Percentiles rank a stretch among this genome's conserved stretches.
phyloP scores from a whole-genome alignment of 768 basidiomycete genomes.

The Rhizopogon vesiculosus region DNA sequence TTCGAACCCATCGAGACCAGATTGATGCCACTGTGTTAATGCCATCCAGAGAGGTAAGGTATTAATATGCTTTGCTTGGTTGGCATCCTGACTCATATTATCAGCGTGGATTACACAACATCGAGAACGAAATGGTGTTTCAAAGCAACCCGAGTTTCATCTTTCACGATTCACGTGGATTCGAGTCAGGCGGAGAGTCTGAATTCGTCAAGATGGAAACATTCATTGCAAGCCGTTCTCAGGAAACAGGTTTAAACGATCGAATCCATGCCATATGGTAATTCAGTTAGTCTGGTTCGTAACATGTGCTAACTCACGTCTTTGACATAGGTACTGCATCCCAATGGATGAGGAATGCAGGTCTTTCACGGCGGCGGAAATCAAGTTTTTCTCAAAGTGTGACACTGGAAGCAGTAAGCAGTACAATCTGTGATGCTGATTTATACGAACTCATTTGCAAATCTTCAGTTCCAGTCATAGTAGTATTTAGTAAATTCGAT shows the following conservation, averaged over 20 bases:
- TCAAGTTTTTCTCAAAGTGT: conserved; percentile 25
- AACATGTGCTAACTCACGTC: not conserved
- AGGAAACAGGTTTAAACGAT: conserved; percentile 11
- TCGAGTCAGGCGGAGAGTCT: conserved; percentile 28
- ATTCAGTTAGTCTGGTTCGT: not conserved
- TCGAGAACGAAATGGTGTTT: conserved; percentile 26
- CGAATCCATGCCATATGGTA: conserved; percentile 38
- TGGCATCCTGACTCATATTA: too few species aligned
- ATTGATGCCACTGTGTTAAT: not conserved
- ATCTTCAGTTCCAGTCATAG: conserved; percentile 32
- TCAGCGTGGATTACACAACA: conserved; percentile 27
- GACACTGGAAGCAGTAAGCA: conserved; percentile 7
- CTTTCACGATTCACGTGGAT: conserved; percentile 39
- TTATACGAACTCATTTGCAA: not conserved
- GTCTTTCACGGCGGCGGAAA: conserved; percentile 23
- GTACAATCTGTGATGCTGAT: not conserved
- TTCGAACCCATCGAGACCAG: not conserved
- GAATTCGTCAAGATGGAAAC: conserved; percentile 24
- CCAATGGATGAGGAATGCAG: conserved; percentile 19
- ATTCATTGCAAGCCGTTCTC: conserved; percentile 27
- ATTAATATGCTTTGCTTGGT: too few species aligned
- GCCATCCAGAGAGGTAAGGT: not conserved
- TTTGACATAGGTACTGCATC: conserved; percentile 34
- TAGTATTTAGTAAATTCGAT: conserved; percentile 36
- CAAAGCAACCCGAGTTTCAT: conserved; percentile 28